Base-by-base conservation (phyloP, 148 eudicot genomes). In the Dianthus caryophyllus region DNA sequence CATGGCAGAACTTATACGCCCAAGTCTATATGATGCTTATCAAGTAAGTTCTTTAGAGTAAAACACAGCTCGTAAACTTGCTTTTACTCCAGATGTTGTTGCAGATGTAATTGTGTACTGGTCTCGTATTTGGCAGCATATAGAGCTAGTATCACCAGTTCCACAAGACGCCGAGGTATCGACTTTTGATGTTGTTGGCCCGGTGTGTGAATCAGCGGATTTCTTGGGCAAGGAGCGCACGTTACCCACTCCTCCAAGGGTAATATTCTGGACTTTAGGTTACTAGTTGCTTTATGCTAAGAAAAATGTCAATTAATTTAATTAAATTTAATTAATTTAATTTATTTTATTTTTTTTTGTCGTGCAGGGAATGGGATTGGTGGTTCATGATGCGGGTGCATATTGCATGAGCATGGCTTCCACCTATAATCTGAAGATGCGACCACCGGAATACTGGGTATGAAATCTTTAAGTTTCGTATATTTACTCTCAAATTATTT, bases 381-480 rank as follows among this genome's bases (percentile, higher is more conserved):
- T 94, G 25, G 99, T 94, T 75, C 99, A 90, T 58, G 96, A 94
- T 81, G 97, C 97, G 8, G 99, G 99, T 60, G 99, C 97, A 47
- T 94, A 94, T 74, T 94, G 97, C 78, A 94, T 90, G 99, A 90
- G 97, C 76, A 94, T 94, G 99, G 96, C 97, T 62, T 90, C 97
- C 67, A 94, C 99, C 36, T 94, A 94, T 86, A 94, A 94, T 68
- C 99, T 94, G 66, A 94, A 90, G 83, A 94, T 94, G 99, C 99
- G 99, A 50, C 99, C 99, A 59, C 89, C 97, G 0, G 99, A 94
- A 46, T 94, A 94, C 78, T 94, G 99, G 99, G 99, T 94, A 78
- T 70, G 79, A 38, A 12, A 2, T 33, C 57, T 52, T 66, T n/a
- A 30, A n/a, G n/a, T n/a, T n/a, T n/a, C n/a, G n/a, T n/a, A 7